These are phyloP conservation scores for Phytopythium boreale DNA, from an alignment of 352 stramenopile species.

Conservation along the genomic window DNA sequence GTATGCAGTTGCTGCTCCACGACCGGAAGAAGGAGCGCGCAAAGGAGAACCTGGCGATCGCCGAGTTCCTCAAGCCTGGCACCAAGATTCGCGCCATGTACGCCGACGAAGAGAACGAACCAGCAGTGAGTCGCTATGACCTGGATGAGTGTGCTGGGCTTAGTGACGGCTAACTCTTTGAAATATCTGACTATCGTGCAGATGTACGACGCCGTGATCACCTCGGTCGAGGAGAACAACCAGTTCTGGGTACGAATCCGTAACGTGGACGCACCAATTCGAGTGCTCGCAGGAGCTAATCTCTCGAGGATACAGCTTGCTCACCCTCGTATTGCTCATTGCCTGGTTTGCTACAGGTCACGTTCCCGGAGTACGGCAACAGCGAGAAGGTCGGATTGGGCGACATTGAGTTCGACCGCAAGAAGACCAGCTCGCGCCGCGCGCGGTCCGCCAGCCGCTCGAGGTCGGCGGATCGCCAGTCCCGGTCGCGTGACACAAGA, in stretches of 20 bases:
- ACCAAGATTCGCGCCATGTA: slow-evolving; percentile 94
- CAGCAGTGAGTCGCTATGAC: slow-evolving; percentile 38
- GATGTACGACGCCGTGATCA: slow-evolving; percentile 97
- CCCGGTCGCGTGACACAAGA: slow-evolving; percentile 24
- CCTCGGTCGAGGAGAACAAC: slow-evolving; percentile 87
- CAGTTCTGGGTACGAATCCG: slow-evolving; percentile 54
- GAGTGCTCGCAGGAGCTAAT: background rate
- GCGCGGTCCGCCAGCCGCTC: slow-evolving; percentile 32
- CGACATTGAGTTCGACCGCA: slow-evolving; percentile 89
- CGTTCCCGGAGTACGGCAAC: slow-evolving; percentile 97
- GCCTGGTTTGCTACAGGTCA: slow-evolving; percentile 63
- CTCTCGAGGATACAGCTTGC: background rate
- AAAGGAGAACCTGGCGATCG: slow-evolving; percentile 58
- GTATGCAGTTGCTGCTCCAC: slow-evolving; percentile 65
- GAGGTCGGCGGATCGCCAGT: slow-evolving; percentile 24
- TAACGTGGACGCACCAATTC: background rate
- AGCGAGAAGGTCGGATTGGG: slow-evolving; percentile 92
- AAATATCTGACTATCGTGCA: slow-evolving; percentile 13
- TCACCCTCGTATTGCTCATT: background rate
- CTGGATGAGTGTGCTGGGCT: background rate
- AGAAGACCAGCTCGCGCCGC: slow-evolving; percentile 15
- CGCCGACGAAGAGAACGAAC: slow-evolving; percentile 94
- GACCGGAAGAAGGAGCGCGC: slow-evolving; percentile 63
- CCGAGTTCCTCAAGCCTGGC: slow-evolving; percentile 83
- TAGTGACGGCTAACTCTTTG: background rate